Evolutionary conservation across 129 eudicot genomes (phyloP).

Genomic region (Heracleum sosnowskyi): DNA sequence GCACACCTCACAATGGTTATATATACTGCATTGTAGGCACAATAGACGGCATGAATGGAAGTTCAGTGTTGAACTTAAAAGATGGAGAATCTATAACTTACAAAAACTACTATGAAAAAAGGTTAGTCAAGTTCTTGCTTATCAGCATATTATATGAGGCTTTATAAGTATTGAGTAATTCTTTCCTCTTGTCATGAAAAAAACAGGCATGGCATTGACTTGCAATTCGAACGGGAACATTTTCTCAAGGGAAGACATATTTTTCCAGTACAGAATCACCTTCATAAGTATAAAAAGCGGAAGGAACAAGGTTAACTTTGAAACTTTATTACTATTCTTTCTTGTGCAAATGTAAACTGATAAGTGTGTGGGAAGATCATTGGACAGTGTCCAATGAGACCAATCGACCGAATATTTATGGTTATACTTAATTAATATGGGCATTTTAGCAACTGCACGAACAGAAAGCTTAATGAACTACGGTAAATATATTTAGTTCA

Average conservation of each 20-base stretch:
- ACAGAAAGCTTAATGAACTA: not conserved
- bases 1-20: constrained; percentile 64
- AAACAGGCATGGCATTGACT: constrained; percentile 48
- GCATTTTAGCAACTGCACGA: too few species aligned
- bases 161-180: not conserved
- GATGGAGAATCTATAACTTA: constrained; percentile 39
- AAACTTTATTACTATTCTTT: not conserved
- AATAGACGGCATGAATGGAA: constrained; percentile 38
- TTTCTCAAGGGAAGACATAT: constrained; percentile 51
- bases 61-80: constrained; percentile 26
- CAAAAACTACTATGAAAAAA: constrained; percentile 32
- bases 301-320: constrained; percentile 46
- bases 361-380: not conserved
- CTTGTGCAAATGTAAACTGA: not conserved
- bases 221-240: constrained; percentile 30
- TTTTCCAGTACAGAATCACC: constrained; percentile 49
- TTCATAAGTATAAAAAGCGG: constrained; percentile 34
- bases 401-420: not conserved
- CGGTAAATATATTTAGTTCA: not conserved
- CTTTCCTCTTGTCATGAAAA: not conserved
- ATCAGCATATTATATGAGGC: not conserved
- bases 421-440: too few species aligned
- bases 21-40: constrained; percentile 46
- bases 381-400: not conserved
- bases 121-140: constrained; percentile 21